Evolutionary conservation across 257 asterid species (phyloP), one percentile per base, ranked within the genome.

Genomic region (Ocimum tenuiflorum): DNA sequence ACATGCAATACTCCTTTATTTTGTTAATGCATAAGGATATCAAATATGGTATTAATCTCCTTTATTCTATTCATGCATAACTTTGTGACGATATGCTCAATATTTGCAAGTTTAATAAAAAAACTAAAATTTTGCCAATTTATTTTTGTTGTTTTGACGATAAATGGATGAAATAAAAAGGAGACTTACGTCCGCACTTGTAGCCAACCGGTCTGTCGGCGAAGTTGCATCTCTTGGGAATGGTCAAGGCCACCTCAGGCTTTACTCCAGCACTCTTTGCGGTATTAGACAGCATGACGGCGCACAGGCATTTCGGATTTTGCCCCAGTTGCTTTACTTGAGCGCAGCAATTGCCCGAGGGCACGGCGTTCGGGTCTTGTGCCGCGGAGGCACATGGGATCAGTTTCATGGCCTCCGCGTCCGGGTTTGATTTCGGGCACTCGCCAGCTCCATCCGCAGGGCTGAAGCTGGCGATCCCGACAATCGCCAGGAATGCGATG

Each of bases 111-210:
- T n/a, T n/a, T n/a, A n/a, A n/a, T n/a, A n/a, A n/a, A n/a, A n/a
- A n/a, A n/a, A n/a, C n/a, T n/a, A n/a, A n/a, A n/a, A n/a, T n/a
- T n/a, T n/a, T n/a, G n/a, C n/a, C n/a, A n/a, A n/a, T n/a, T n/a
- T n/a, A n/a, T n/a, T n/a, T n/a, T n/a, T n/a, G n/a, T n/a, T n/a
- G n/a, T n/a, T n/a, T n/a, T n/a, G n/a, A n/a, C n/a, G n/a, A n/a
- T n/a, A n/a, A n/a, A n/a, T n/a, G n/a, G n/a, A n/a, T n/a, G n/a
- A n/a, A n/a, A n/a, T n/a, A n/a, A n/a, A n/a, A n/a, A n/a, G n/a
- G n/a, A n/a, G n/a, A n/a, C n/a, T 23, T 9, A 81, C 96, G 70
- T 52, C 92, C 97, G 73, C 96, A 91, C 68, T 91, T 88, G 79
- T 77, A 83, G 27, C 97, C 96, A 0, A 88, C 48, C 0, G 92